Evolutionary conservation across 2,329 filamentous ascomycete species (phyloP), one percentile per base, ranked within the genome.

Genomic region (Kalaharituber pfeilii): DNA sequence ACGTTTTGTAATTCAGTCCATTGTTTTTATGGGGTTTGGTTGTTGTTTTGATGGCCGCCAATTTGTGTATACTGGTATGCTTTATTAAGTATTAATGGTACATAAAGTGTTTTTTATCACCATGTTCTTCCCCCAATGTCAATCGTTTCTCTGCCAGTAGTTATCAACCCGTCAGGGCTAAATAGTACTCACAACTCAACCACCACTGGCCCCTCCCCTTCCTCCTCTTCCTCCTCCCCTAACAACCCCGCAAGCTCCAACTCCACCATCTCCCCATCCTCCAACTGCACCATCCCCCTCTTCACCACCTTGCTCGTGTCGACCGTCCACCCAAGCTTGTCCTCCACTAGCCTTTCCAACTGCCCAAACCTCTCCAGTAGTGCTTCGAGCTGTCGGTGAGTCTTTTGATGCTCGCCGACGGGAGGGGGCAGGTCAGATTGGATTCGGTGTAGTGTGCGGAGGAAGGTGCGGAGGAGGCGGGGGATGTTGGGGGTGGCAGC

Each of bases 121-220:
- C n/a, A n/a, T n/a, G n/a, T n/a, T n/a, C n/a, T n/a, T n/a, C n/a
- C n/a, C n/a, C n/a, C n/a, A n/a, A n/a, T n/a, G n/a, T n/a, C n/a
- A n/a, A n/a, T n/a, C n/a, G n/a, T n/a, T n/a, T n/a, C n/a, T n/a
- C n/a, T n/a, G n/a, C n/a, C n/a, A n/a, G n/a, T n/a, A n/a, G n/a
- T n/a, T n/a, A n/a, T n/a, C n/a, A n/a, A n/a, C n/a, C n/a, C n/a
- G n/a, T n/a, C n/a, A n/a, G n/a, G n/a, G n/a, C n/a, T n/a, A n/a
- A n/a, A n/a, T n/a, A n/a, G n/a, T n/a, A n/a, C 33, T 47, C 24
- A 47, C 42, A 47, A 13, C 42, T 47, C 42, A 18, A 24, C 24
- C 11, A 26, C 2, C 29, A 28, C 24, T 20, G 36, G 36, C 39
- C 42, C 50, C 22, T 74, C 72, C 2, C 49, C 33, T 8, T 58